These are phyloP conservation scores for Pseudogymnoascus sp. DNA, from an alignment of 2,329 filamentous ascomycete species.

Conservation along the genomic window DNA sequence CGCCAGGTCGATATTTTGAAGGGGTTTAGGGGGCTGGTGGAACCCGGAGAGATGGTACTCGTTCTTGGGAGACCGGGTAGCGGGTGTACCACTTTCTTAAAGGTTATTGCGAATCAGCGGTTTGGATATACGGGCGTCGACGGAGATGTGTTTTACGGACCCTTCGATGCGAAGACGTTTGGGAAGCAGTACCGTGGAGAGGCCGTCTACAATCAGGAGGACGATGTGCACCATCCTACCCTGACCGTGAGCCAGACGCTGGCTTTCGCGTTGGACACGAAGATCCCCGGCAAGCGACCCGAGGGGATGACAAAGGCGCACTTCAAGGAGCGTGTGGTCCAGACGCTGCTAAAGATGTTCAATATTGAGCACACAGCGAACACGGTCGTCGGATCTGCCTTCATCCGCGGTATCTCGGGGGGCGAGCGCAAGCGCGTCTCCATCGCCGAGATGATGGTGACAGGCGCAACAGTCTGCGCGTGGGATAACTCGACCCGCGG, in stretches of 20 bases:
- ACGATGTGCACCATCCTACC: slow-evolving; percentile 43
- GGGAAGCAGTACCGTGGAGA: slow-evolving; percentile 44
- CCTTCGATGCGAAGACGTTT: slow-evolving; percentile 32
- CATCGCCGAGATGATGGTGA: slow-evolving; percentile 42
- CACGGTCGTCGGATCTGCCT: slow-evolving; percentile 49
- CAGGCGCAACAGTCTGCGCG: slow-evolving; percentile 41
- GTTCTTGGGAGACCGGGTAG: slow-evolving; percentile 61
- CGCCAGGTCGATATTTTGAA: slow-evolving; percentile 58
- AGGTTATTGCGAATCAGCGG: slow-evolving; percentile 58
- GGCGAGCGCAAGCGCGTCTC: slow-evolving; percentile 54
- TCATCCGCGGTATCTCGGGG: slow-evolving; percentile 52
- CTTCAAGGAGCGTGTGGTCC: slow-evolving; percentile 45
- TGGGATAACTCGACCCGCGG: slow-evolving; percentile 63
- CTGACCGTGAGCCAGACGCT: slow-evolving; percentile 44
- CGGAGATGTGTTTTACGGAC: slow-evolving; percentile 51
- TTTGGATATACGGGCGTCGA: slow-evolving; percentile 49
- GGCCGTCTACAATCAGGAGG: slow-evolving; percentile 48
- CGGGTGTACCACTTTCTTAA: slow-evolving; percentile 64
- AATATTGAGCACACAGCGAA: slow-evolving; percentile 47
- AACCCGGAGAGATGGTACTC: slow-evolving; percentile 64
- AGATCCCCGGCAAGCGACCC: slow-evolving; percentile 49
- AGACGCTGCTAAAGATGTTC: slow-evolving; percentile 31
- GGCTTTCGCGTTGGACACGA: slow-evolving; percentile 48
- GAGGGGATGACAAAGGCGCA: slow-evolving; percentile 29
- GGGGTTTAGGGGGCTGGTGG: slow-evolving; percentile 58